These are phyloP conservation scores for Entomophthora muscae DNA, from an alignment of 371 early-diverging fungal species.

Conservation along the genomic window DNA sequence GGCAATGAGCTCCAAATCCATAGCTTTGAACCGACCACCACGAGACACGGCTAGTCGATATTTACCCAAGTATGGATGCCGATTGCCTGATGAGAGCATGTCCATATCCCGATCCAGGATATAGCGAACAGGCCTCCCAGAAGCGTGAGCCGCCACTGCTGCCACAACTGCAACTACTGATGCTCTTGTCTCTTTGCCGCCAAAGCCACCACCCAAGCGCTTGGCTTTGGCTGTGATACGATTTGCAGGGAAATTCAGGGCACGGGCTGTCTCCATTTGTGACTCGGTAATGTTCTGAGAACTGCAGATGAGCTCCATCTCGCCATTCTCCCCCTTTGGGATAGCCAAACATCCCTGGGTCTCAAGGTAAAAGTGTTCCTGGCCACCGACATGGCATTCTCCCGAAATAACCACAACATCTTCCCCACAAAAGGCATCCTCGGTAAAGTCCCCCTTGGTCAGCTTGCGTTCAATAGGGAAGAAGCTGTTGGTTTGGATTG, in stretches of 20 bases:
- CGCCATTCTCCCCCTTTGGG: slow-evolving; percentile 46
- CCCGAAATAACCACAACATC: slow-evolving; percentile 24
- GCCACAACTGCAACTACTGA: slow-evolving; percentile 26
- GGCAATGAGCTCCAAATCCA: slow-evolving; percentile 30
- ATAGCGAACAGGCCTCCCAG: slow-evolving; percentile 35
- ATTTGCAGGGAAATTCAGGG: slow-evolving; percentile 39
- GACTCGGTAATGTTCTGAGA: slow-evolving; percentile 56
- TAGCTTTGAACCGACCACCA: slow-evolving; percentile 35
- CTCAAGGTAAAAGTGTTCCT: slow-evolving; percentile 56
- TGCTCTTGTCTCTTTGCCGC: slow-evolving; percentile 59
- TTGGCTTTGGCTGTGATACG: slow-evolving; percentile 41
- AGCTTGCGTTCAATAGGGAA: slow-evolving; percentile 26
- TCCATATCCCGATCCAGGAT: slow-evolving; percentile 62
- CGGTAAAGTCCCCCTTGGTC: slow-evolving; percentile 26
- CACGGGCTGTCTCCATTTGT: slow-evolving; percentile 35
- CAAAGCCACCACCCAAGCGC: slow-evolving; percentile 67
- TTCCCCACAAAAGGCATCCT: slow-evolving; percentile 27
- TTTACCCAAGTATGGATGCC: slow-evolving; percentile 52
- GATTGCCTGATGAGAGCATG: slow-evolving; percentile 48
- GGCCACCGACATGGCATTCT: slow-evolving; percentile 22
- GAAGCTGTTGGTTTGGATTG: slow-evolving; percentile 35
- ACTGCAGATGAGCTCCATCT: slow-evolving; percentile 43
- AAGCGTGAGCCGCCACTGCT: slow-evolving; percentile 43
- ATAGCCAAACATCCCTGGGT: slow-evolving; percentile 42
- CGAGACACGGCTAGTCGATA: slow-evolving; percentile 46